Evolutionary conservation across 768 basidiomycete species (phyloP).

Genomic region (Calocera cornea): DNA sequence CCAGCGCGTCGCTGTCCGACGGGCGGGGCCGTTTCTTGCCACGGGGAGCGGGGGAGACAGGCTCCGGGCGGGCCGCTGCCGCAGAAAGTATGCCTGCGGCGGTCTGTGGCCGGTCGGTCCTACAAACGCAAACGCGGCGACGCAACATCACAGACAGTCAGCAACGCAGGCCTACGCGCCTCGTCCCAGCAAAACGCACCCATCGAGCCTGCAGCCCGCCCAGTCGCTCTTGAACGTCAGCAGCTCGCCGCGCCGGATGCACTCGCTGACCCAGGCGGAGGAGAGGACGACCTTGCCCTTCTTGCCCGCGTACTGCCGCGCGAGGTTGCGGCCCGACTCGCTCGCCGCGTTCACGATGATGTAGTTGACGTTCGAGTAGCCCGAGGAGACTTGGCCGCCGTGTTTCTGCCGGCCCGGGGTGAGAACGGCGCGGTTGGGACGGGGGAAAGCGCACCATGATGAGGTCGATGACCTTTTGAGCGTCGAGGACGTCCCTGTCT

Average conservation of each 20-base stretch:
- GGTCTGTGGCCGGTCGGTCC: background rate
- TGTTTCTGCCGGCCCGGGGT: constrained; percentile 40
- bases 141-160: background rate
- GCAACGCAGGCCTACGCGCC: background rate
- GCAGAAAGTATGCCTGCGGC: background rate
- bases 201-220: constrained; percentile 70
- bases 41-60: background rate
- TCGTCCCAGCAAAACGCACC: constrained; percentile 30
- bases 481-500: constrained; percentile 66
- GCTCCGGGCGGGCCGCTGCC: background rate
- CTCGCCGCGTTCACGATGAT: constrained; percentile 73
- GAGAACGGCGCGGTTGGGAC: background rate
- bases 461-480: constrained; percentile 46
- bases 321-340: constrained; percentile 66
- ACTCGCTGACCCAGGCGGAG: constrained; percentile 64
- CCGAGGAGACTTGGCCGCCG: constrained; percentile 57
- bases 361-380: constrained; percentile 67
- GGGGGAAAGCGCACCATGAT: constrained; percentile 42
- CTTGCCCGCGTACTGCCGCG: constrained; percentile 63
- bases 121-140: no score
- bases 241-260: constrained; percentile 51
- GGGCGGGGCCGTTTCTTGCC: background rate
- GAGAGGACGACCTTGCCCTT: constrained; percentile 67
- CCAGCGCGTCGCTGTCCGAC: no score
- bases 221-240: constrained; percentile 66